These are phyloP conservation scores for Haplosporangium gracile DNA, from an alignment of 192 early-diverging fungal genomes.

Conservation along the genomic window DNA sequence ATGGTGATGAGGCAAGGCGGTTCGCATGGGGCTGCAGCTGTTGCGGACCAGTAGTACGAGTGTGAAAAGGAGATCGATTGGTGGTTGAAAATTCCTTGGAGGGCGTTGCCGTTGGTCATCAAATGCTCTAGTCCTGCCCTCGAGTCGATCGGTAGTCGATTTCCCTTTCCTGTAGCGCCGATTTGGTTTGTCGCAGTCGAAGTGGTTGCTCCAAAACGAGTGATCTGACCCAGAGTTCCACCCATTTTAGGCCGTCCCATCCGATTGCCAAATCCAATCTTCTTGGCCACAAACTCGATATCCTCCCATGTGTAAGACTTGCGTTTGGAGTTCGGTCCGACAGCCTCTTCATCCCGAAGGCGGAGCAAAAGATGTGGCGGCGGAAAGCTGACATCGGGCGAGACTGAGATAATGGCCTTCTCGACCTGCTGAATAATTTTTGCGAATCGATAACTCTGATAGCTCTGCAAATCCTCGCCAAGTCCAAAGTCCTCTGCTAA, in stretches of 20 bases:
- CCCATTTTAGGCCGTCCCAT: constrained; percentile 25
- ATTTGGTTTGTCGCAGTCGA: not conserved
- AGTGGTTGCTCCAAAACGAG: constrained; percentile 25
- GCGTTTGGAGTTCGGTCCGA: constrained; percentile 30
- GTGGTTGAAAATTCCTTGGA: constrained; percentile 63
- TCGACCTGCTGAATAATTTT: constrained; percentile 63
- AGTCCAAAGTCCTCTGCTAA: constrained; percentile 13
- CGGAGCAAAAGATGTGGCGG: constrained; percentile 80
- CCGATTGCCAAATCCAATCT: constrained; percentile 44
- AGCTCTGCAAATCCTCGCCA: constrained; percentile 28
- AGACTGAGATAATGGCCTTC: constrained; percentile 79
- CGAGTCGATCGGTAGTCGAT: constrained; percentile 60
- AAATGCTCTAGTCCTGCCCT: constrained; percentile 63
- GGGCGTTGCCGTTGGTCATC: constrained; percentile 67
- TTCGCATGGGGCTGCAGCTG: constrained; percentile 57
- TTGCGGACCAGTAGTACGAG: constrained; percentile 59
- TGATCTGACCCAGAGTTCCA: not conserved
- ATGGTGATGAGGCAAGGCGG: constrained; percentile 61
- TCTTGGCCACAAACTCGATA: constrained; percentile 40
- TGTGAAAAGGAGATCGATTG: constrained; percentile 65
- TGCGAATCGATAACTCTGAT: constrained; percentile 59
- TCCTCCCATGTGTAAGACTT: constrained; percentile 40
- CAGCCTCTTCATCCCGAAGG: constrained; percentile 69
- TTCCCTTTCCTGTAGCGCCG: constrained; percentile 6
- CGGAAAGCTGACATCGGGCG: constrained; percentile 84